Base-by-base conservation (phyloP, 2,329 filamentous ascomycete species). In the Talaromyces atroroseus region DNA sequence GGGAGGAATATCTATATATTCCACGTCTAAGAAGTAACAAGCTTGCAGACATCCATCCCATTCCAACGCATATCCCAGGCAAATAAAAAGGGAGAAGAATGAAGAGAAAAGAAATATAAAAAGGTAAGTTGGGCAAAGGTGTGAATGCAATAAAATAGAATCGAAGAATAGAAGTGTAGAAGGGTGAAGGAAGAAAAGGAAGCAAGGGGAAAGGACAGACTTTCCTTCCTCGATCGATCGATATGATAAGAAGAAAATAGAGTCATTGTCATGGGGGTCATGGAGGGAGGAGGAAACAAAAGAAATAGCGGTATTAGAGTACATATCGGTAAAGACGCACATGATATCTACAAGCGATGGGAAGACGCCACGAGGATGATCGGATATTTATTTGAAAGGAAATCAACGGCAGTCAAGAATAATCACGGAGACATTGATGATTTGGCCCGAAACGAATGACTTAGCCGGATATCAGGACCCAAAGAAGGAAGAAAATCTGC, bases 381-480 rank as follows among this genome's bases (percentile, higher is more conserved):
- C 36, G 36, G 40, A 44, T 44, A 44, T 44, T 21, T 5, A 23
- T 21, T 23, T 11, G 40, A 44, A 44, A 21, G 18, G 20, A 42
- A 18, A 20, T 42, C n/a, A 18, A 21, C 20, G n/a, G 7, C 5
- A 14, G 10, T 23, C 48, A 11, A 49, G n/a, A 51, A 42, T 40
- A 2, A 24, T 26, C 7, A 7, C 49, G 23, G 12, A 23, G 6
- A 45, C 45, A 42, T 44, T 10, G 21, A 29, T 16, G 44, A 29
- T 38, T 14, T 16, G 34, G 49, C 4, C 16, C 40, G 24, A 44
- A 57, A 42, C 16, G 21, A 57, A 50, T 24, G 21, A 50, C 36
- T 54, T 46, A 57, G 18, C 67, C 67, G 18, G 74, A 76, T 64
- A 88, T 83, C 63, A 88, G 77, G 50, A 88, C 85, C 85, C 85